A percentile compares a stretch with the other conserved stretches of the same genome.
Evolutionary conservation across 768 basidiomycete species (phyloP).

Genomic region (Pholiota conissans): DNA sequence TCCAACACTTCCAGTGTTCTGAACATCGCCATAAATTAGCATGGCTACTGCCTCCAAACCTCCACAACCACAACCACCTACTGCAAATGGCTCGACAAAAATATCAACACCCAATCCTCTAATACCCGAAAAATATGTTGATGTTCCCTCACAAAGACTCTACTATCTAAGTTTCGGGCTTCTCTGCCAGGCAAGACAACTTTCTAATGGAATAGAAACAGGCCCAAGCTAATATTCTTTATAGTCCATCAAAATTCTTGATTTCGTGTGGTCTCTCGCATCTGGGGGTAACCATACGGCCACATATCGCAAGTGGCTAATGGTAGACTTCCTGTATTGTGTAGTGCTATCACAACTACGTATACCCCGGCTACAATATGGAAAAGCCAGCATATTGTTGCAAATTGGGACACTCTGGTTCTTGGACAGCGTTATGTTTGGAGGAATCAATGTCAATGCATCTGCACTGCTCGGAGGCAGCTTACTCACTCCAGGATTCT

Average conservation of each 20-base stretch:
- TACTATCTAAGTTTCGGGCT: constrained; percentile 77
- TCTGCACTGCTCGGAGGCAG: constrained; percentile 22
- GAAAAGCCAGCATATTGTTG: constrained; percentile 58
- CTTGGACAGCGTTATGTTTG: constrained; percentile 70
- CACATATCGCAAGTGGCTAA: constrained; percentile 69
- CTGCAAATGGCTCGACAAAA: too few relatives aligned
- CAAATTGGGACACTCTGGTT: constrained; percentile 64
- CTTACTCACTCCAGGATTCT: constrained; percentile 22
- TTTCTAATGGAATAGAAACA: too few relatives aligned
- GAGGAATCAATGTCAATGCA: constrained; percentile 61
- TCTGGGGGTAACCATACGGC: constrained; percentile 41
- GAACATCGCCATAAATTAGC: background rate
- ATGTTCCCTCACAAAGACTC: constrained; percentile 77
- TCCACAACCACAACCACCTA: too few relatives aligned
- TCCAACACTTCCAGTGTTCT: background rate
- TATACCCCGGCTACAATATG: constrained; percentile 74
- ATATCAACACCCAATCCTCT: constrained; percentile 38
- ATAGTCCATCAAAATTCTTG: constrained; percentile 76
- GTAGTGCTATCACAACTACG: constrained; percentile 58
- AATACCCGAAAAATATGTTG: constrained; percentile 73
- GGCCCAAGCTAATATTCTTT: too few relatives aligned
- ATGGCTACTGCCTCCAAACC: constrained; percentile 16
- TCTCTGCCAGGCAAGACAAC: constrained; percentile 73
- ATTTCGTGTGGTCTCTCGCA: constrained; percentile 60
- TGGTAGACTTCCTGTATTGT: constrained; percentile 65